Evolutionary conservation across 495 filamentous ascomycete genomes (phyloP).

Genomic region (Diplogelasinospora grovesii): DNA sequence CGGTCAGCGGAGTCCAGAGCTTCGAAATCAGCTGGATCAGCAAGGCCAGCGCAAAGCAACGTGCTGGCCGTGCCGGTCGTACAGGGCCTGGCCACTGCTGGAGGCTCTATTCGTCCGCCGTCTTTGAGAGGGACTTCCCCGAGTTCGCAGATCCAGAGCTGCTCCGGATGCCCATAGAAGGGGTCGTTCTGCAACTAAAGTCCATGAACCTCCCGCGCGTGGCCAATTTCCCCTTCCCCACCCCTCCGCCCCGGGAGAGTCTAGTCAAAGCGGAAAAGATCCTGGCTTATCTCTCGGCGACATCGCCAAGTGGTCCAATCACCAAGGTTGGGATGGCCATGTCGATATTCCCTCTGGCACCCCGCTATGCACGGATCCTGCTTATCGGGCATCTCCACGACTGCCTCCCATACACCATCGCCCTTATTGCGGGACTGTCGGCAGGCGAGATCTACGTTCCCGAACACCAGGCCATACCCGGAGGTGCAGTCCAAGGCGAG

Average conservation of each 20-base stretch:
- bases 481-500: slow-evolving; percentile 29
- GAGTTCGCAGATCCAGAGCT: slow-evolving; percentile 87
- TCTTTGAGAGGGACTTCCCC: slow-evolving; percentile 86
- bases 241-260: slow-evolving; percentile 73
- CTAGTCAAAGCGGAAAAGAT: slow-evolving; percentile 83
- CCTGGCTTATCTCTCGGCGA: slow-evolving; percentile 64
- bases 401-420: slow-evolving; percentile 80
- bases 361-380: slow-evolving; percentile 85
- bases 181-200: slow-evolving; percentile 89
- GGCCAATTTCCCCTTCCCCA: slow-evolving; percentile 96
- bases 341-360: slow-evolving; percentile 81
- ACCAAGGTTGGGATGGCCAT: slow-evolving; percentile 72
- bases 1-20: slow-evolving; percentile 80
- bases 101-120: slow-evolving; percentile 83
- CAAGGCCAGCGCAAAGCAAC: slow-evolving; percentile 90
- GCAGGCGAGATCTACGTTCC: slow-evolving; percentile 85
- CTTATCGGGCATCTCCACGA: slow-evolving; percentile 77
- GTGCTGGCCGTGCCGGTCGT: slow-evolving; percentile 90
- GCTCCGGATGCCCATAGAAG: slow-evolving; percentile 84
- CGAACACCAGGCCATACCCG: slow-evolving; percentile 66
- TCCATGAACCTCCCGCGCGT: slow-evolving; percentile 89
- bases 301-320: slow-evolving; percentile 62
- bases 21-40: slow-evolving; percentile 96
- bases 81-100: slow-evolving; percentile 97
- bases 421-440: slow-evolving; percentile 80